Conservation (phyloP, 2,329 filamentous ascomycete species). For the Curvularia eragrostidis region DNA sequence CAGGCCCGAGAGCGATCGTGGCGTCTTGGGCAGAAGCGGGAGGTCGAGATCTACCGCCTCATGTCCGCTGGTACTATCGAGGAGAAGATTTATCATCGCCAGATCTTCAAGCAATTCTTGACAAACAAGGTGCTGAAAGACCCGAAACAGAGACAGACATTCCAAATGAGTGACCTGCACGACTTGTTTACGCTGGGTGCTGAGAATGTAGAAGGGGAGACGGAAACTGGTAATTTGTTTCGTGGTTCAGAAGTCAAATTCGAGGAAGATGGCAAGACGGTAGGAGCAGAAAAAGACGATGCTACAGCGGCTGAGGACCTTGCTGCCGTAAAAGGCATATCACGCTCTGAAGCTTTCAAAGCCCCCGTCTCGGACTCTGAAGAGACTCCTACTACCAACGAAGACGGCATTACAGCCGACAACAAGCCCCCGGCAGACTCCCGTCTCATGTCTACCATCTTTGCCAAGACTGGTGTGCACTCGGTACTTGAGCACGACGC, state of each 20-base stretch:
- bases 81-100: slow-evolving; percentile 98
- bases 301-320: slow-evolving; percentile 39
- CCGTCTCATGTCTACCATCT: slow-evolving; percentile 86
- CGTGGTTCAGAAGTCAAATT: slow-evolving; percentile 82
- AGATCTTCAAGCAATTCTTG: slow-evolving; percentile 98
- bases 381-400: slow-evolving; percentile 26
- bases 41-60: slow-evolving; percentile 95
- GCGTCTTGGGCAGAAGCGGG: slow-evolving; percentile 91
- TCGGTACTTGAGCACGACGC: slow-evolving; percentile 93
- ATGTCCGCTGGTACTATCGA: slow-evolving; percentile 98
- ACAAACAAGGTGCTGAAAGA: slow-evolving; percentile 96
- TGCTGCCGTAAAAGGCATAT: slow-evolving; percentile 51
- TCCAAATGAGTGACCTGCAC: slow-evolving; percentile 87
- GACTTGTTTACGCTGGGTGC: slow-evolving; percentile 85
- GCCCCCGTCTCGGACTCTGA: slow-evolving; percentile 36
- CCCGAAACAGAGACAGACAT: slow-evolving; percentile 89
- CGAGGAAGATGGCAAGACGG: slow-evolving; percentile 36
- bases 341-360: slow-evolving; percentile 54
- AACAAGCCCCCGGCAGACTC: slow-evolving; percentile 51
- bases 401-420: slow-evolving; percentile 16
- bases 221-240: slow-evolving; percentile 86
- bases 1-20: slow-evolving; percentile 95
- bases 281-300: slow-evolving; percentile 18
- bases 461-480: slow-evolving; percentile 83
- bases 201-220: slow-evolving; percentile 67